Evolutionary conservation across 257 asterid species (phyloP).

Genomic region (Solanum phureja): DNA sequence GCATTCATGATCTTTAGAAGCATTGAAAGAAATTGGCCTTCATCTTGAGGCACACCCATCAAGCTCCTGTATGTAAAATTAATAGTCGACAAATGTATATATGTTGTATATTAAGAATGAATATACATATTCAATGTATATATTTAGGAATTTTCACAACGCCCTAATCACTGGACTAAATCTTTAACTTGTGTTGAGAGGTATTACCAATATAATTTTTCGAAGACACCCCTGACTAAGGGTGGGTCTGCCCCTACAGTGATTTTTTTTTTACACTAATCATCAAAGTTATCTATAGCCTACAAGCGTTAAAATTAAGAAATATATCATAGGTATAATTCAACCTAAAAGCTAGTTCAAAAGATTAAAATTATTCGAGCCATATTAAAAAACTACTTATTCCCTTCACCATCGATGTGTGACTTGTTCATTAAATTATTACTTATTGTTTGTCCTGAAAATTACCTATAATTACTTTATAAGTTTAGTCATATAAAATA

Average conservation of each 20-base stretch:
- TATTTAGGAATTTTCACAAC: too few species aligned
- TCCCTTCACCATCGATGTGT: background rate
- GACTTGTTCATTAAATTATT: background rate
- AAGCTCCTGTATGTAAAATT: slow-evolving; percentile 25
- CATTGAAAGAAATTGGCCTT: slow-evolving; percentile 39
- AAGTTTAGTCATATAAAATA: background rate
- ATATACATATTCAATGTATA: background rate
- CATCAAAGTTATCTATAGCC: too few species aligned
- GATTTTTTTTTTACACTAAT: too few species aligned
- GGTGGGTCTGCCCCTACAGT: too few species aligned
- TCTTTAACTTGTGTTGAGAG: too few species aligned
- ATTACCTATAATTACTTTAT: background rate
- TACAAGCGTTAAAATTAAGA: too few species aligned
- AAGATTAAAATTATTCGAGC: background rate
- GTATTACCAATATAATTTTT: too few species aligned
- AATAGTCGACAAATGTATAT: background rate
- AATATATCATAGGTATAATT: too few species aligned
- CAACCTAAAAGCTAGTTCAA: too few species aligned
- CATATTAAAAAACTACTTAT: background rate
- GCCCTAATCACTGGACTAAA: too few species aligned
- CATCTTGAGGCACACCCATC: slow-evolving; percentile 45
- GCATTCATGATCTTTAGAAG: slow-evolving; percentile 26
- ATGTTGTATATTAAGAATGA: too few species aligned
- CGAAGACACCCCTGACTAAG: too few species aligned
- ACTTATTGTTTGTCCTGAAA: background rate